Base-by-base conservation (phyloP, 208 protist species). In the Leishmania martiniquensis region DNA sequence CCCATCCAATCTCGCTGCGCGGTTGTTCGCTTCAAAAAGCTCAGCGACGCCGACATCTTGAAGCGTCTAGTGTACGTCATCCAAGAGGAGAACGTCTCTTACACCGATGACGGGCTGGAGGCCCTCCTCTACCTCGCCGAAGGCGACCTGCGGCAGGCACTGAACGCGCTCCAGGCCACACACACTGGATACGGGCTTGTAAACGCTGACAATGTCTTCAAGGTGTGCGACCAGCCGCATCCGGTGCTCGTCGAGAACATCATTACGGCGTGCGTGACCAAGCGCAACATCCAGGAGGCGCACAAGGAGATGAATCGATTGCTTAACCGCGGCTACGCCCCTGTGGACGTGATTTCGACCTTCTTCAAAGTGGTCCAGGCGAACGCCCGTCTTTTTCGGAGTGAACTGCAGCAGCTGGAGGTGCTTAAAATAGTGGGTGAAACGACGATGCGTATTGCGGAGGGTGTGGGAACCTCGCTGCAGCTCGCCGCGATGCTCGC, bases 111-210 rank as follows among this genome's bases (percentile, higher is more conserved):
- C 45, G 99, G 99, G 4, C 81, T 99, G 0, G 98, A 99, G 81
- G 98, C 99, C 15, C 62, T 99, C 25, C 65, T 99, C 15, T 99
- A 99, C 89, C 97, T 99, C 4, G 97, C 99, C 0, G 97, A 99
- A 60, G 99, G 99, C 32, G 98, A 99, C 83, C 93, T 99, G 89
- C 91, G 98, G 47, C 93, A 98, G 63, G 99, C 99, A 7, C 86
- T 99, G 32, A 99, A 99, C 90, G 98, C 99, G 37, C 82, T 99
- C 52, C 99, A 99, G 90, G 94, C 99, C 0, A 99, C 98, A 22
- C 84, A 85, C 68, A 92, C 93, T 15, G 98, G 99, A 57, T 99
- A 99, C 87, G 96, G 97, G 2, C 75, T 96, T 6, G 94, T 99
- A 4, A 99, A 92, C 73, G 87, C 88, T 1, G 98, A 99, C n/a